Percentiles rank a stretch among this genome's conserved stretches.
Evolutionary conservation across 2,329 filamentous ascomycete genomes (phyloP).

Genomic region (Sarocladiaceae sp.): DNA sequence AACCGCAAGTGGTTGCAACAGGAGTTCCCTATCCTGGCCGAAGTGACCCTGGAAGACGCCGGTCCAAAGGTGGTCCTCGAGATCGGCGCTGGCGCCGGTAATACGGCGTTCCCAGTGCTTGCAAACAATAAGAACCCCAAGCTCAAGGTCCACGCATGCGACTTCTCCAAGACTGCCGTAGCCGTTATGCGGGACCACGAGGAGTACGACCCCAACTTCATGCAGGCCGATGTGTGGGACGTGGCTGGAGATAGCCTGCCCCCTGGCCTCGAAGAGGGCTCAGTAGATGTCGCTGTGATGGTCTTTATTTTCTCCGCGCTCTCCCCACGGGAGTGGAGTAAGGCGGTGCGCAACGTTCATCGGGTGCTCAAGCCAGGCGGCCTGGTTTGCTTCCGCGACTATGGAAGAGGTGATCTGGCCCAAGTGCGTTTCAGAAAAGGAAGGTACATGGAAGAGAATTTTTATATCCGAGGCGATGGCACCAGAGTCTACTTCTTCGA

Average conservation of each 20-base stretch:
- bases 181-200: constrained; percentile 82
- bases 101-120: constrained; percentile 90
- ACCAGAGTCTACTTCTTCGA: constrained; percentile 98
- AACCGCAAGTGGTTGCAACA: constrained; percentile 95
- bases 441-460: constrained; percentile 90
- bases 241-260: constrained; percentile 67
- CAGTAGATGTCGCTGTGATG: constrained; percentile 86
- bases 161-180: constrained; percentile 93
- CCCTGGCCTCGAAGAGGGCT: constrained; percentile 67
- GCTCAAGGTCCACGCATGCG: constrained; percentile 84
- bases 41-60: constrained; percentile 64
- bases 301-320: constrained; percentile 97
- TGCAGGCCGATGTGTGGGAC: constrained; percentile 95
- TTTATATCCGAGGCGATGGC: constrained; percentile 92
- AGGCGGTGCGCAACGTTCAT: constrained; percentile 75
- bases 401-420: constrained; percentile 88
- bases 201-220: constrained; percentile 63
- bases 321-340: constrained; percentile 75
- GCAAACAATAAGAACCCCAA: constrained; percentile 74
- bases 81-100: constrained; percentile 91
- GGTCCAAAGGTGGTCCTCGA: constrained; percentile 72
- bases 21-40: constrained; percentile 83
- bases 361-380: constrained; percentile 84
- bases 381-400: constrained; percentile 92
- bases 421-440: constrained; percentile 97